These are phyloP conservation scores for Triangularia verruculosa DNA, from an alignment of 2,329 filamentous ascomycete genomes.

Conservation along the genomic window DNA sequence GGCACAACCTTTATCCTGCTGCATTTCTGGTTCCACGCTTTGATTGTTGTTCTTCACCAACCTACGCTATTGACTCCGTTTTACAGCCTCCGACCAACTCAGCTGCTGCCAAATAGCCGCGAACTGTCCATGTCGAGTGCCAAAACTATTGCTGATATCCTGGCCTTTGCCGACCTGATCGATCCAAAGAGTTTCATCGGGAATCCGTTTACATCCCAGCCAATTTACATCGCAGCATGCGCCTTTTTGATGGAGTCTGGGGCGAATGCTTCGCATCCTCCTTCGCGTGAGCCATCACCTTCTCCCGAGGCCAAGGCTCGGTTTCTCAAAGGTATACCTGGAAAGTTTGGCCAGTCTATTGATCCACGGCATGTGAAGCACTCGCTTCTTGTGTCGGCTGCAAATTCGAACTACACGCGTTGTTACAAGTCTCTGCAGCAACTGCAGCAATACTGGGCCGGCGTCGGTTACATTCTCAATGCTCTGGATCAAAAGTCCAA, in stretches of 20 bases:
- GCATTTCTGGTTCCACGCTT: slow-evolving; percentile 85
- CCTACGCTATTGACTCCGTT: slow-evolving; percentile 80
- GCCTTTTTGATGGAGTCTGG: slow-evolving; percentile 83
- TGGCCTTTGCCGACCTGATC: slow-evolving; percentile 81
- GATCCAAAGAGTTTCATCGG: slow-evolving; percentile 83
- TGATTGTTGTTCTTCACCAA: slow-evolving; percentile 82
- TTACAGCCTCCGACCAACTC: slow-evolving; percentile 54
- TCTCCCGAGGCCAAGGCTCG: slow-evolving; percentile 33
- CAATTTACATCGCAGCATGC: slow-evolving; percentile 87
- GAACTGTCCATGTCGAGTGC: slow-evolving; percentile 84
- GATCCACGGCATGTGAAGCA: slow-evolving; percentile 55
- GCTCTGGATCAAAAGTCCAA: slow-evolving; percentile 85
- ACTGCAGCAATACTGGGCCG: slow-evolving; percentile 81
- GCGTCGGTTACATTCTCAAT: slow-evolving; percentile 81
- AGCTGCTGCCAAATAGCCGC: slow-evolving; percentile 75
- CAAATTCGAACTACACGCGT: slow-evolving; percentile 81
- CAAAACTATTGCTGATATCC: slow-evolving; percentile 86
- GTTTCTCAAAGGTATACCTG: slow-evolving; percentile 19
- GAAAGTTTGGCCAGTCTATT: slow-evolving; percentile 4
- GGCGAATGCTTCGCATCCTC: slow-evolving; percentile 63
- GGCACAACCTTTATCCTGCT: slow-evolving; percentile 84
- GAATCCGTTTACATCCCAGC: slow-evolving; percentile 86
- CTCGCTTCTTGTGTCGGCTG: slow-evolving; percentile 72
- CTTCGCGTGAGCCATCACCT: slow-evolving; percentile 59
- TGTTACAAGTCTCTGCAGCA: slow-evolving; percentile 82